Base-by-base conservation (phyloP, 345 rosid genomes). In the Gossypium thurberi region DNA sequence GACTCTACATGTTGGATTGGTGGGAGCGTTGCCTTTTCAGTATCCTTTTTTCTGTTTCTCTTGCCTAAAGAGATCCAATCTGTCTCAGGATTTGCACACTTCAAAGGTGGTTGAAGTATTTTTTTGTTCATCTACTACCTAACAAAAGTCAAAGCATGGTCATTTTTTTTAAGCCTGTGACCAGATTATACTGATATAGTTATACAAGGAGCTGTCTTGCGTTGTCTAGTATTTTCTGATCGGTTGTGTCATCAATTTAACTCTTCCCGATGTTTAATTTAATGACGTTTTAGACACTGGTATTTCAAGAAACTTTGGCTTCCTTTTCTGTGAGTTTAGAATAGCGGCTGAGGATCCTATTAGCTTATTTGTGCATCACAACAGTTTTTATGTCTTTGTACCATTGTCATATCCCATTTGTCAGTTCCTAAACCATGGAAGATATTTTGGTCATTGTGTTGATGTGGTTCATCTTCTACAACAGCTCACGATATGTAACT, bases 1-100 rank as follows among this genome's bases (percentile, higher is more conserved):
- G 98, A 67, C 97, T 94, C 64, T 92, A 75, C 85, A 94, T 94
- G 98, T 82, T 94, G 88, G 98, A 94, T 78, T 94, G 97, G 98
- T 94, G 97, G 98, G 97, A 94, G 83, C 95, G 97, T 40, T 92
- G 75, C 74, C 91, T 94, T 72, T 90, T 94, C 91, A 92, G 98
- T 92, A 92, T 94, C 98, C 96, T 85, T 64, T 28, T 70, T 65
- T 74, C 62, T 13, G 37, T 71, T 64, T 65, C 17, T 50, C 14
- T 26, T 17, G 13, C 65, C 70, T 78, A 11, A 15, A 71, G 21
- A 33, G 56, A 66, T 67, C 55, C 68, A n/a, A 55, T 78, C 55
- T 81, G 43, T 67, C 20, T 78, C 10, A 4, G 21, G 53, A 50
- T 63, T 63, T 62, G 6, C 50, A 40, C 0, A 5, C 48, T n/a